Evolutionary conservation across 306 rosid genomes (phyloP).

Genomic region (Quercus variabilis): DNA sequence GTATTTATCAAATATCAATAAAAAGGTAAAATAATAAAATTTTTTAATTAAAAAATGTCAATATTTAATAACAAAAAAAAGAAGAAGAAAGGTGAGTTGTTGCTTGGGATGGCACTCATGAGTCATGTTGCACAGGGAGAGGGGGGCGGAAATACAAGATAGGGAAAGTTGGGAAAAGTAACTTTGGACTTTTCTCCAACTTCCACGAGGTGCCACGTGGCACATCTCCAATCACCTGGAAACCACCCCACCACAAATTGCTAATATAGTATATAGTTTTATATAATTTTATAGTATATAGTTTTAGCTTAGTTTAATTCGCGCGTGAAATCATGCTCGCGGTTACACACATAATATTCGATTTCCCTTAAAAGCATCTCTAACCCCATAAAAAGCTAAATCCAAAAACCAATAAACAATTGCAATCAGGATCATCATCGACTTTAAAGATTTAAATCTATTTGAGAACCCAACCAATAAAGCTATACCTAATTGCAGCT

Average conservation of each 20-base stretch:
- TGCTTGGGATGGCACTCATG: constrained; percentile 27
- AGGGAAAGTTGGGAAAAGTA: constrained; percentile 31
- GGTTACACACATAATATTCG: constrained; percentile 37
- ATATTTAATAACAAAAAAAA: too few relatives aligned
- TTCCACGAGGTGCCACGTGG: constrained; percentile 46
- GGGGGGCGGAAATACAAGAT: not conserved
- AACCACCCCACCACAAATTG: not conserved
- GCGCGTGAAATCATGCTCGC: constrained; percentile 30
- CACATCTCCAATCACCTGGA: constrained; percentile 14
- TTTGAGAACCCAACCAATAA: constrained; percentile 36
- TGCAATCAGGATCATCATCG: constrained; percentile 23
- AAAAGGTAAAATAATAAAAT: too few relatives aligned
- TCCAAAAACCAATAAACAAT: constrained; percentile 32
- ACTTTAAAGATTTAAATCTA: constrained; percentile 40
- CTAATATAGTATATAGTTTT: too few relatives aligned
- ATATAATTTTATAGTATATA: too few relatives aligned
- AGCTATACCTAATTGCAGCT: not conserved
- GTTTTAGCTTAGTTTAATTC: constrained; percentile 11
- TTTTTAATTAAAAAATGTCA: too few relatives aligned
- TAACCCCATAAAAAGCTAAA: constrained; percentile 39
- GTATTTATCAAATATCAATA: too few relatives aligned
- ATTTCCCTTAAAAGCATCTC: constrained; percentile 61
- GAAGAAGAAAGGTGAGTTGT: not conserved
- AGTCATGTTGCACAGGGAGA: not conserved
- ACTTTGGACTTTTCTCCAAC: constrained; percentile 45